A percentile compares a stretch with the other conserved stretches of the same genome.
Conservation (phyloP, 768 basidiomycete genomes). For the Plicaturopsis crispa region DNA sequence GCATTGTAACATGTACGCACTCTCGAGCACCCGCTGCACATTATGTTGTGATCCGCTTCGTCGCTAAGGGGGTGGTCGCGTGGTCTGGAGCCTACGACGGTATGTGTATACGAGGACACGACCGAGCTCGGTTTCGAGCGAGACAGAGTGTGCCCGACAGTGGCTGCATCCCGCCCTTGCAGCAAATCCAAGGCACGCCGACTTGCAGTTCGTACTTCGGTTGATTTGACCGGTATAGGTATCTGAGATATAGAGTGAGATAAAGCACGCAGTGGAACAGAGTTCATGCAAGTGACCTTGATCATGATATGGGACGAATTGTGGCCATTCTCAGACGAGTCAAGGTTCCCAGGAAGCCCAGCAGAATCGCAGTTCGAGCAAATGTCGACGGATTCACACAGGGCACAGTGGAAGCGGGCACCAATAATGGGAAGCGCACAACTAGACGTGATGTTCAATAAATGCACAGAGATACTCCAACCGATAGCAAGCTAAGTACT, state of each 20-base stretch:
- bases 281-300: constrained; percentile 64
- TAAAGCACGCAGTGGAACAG: no score
- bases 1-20: constrained; percentile 27
- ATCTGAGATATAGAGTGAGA: constrained; percentile 43
- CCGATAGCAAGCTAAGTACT: constrained; percentile 19
- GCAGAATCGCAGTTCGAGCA: constrained; percentile 85
- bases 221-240: constrained; percentile 69
- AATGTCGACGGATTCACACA: constrained; percentile 80
- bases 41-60: constrained; percentile 46
- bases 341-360: constrained; percentile 76
- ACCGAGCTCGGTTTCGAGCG: constrained; percentile 51
- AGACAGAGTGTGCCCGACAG: constrained; percentile 37
- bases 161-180: constrained; percentile 68
- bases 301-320: constrained; percentile 88
- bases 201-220: constrained; percentile 72
- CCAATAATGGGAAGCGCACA: constrained; percentile 88
- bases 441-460: constrained; percentile 30
- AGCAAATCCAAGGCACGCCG: constrained; percentile 68
- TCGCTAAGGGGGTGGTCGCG: constrained; percentile 14
- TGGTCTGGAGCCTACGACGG: constrained; percentile 50
- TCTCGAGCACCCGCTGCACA: constrained; percentile 54
- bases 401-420: constrained; percentile 87
- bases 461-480: background rate
- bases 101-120: constrained; percentile 56
- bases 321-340: constrained; percentile 64